phyloP scores from a whole-genome alignment of 208 protist species.

The Acanthamoeba lenticulata region DNA sequence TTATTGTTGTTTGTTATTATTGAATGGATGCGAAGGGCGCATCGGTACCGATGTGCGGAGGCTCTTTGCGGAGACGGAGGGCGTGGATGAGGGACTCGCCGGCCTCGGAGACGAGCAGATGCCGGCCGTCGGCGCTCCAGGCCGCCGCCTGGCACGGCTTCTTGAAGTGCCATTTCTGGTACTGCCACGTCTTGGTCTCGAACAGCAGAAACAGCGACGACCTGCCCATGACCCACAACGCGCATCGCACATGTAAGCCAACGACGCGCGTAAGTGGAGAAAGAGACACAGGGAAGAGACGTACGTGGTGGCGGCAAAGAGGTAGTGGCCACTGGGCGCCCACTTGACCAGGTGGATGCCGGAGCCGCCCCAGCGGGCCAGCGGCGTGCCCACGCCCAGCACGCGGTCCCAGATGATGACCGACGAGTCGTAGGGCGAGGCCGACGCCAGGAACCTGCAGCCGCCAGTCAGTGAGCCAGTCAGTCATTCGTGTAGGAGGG shows the following conservation, averaged over 20 bases:
- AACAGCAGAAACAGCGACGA: background rate
- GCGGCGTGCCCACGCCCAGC: slow-evolving; percentile 10
- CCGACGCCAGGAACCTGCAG: background rate
- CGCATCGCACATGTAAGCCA: background rate
- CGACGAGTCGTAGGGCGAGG: background rate
- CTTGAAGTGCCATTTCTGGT: slow-evolving; percentile 22
- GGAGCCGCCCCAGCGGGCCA: background rate
- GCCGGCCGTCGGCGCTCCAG: slow-evolving; percentile 1
- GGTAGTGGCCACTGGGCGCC: slow-evolving; percentile 1
- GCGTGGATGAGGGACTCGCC: background rate
- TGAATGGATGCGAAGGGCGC: background rate
- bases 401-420: slow-evolving; percentile 16
- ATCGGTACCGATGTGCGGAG: background rate
- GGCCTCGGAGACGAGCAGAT: background rate
- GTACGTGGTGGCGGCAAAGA: slow-evolving; percentile 41
- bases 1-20: no score
- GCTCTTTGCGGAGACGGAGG: background rate
- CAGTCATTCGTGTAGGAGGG: no score
- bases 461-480: no score
- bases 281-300: no score
- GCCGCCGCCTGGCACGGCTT: slow-evolving; percentile 11
- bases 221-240: background rate
- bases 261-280: background rate
- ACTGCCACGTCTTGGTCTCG: slow-evolving; percentile 13
- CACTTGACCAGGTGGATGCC: slow-evolving; percentile 25